Percentiles rank a stretch among this genome's conserved stretches.
phyloP scores from a whole-genome alignment of 2,329 filamentous ascomycete species.

The Parascedosporium putredinis region DNA sequence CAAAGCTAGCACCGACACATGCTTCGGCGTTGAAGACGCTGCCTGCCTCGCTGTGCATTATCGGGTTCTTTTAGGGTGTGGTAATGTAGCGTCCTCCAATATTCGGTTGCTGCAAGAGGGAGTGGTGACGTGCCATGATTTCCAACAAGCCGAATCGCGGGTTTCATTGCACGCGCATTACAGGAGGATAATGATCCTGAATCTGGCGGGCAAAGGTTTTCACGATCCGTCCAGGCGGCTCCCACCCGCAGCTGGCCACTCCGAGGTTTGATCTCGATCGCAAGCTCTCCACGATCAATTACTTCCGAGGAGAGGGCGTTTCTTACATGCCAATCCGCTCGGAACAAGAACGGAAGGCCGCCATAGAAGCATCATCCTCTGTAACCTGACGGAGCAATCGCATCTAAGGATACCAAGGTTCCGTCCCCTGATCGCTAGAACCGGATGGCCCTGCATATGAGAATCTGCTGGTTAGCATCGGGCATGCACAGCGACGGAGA shows the following conservation, averaged over 20 bases:
- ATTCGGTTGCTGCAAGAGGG: not conserved
- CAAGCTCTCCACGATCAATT: not conserved
- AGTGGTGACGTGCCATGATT: not conserved
- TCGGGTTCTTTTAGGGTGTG: not conserved
- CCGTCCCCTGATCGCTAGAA: not conserved
- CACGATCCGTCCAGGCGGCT: not conserved
- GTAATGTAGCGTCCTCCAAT: not conserved
- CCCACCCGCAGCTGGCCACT: too few species aligned
- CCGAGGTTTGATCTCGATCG: not conserved
- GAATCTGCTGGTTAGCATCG: not conserved
- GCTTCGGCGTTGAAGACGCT: too few species aligned
- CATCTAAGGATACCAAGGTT: not conserved
- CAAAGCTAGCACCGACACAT: not conserved
- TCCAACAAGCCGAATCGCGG: not conserved
- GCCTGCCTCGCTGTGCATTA: too few species aligned
- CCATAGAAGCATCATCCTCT: not conserved
- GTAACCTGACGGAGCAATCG: not conserved
- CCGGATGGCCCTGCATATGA: not conserved
- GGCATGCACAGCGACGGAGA: slow-evolving; percentile 3
- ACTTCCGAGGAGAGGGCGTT: not conserved
- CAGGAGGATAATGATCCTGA: not conserved
- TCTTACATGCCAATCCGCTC: not conserved
- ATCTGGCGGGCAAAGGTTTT: not conserved
- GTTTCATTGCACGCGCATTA: not conserved
- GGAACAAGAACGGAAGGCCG: not conserved